Evolutionary conservation across 345 rosid species (phyloP).

Genomic region (Hypericum androsaemum): DNA sequence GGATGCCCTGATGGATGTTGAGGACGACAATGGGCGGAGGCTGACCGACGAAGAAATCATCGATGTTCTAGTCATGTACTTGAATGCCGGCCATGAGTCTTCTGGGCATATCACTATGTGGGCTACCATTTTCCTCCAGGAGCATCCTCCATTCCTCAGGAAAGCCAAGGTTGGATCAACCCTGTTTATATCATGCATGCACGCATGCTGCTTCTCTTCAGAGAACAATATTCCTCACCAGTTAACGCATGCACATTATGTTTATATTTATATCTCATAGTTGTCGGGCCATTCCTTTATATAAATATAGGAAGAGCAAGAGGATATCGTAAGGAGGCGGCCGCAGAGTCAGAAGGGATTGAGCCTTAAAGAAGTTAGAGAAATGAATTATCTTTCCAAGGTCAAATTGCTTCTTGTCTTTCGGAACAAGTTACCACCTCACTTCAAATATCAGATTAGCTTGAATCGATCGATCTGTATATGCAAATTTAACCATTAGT

Average conservation of each 20-base stretch:
- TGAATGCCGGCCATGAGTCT: conserved; percentile 90
- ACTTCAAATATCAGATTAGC: too few species aligned
- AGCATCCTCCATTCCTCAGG: conserved; percentile 46
- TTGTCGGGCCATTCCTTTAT: neutral
- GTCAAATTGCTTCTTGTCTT: conserved; percentile 13
- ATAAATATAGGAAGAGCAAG: conserved; percentile 55
- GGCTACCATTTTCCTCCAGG: conserved; percentile 66
- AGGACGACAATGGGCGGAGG: conserved; percentile 62
- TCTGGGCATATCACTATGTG: conserved; percentile 84
- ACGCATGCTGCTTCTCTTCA: too few species aligned
- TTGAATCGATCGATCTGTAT: neutral
- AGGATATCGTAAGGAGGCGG: conserved; percentile 36
- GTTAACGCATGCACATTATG: neutral
- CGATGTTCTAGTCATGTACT: conserved; percentile 66
- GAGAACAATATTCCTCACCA: too few species aligned
- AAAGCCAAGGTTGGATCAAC: conserved; percentile 49
- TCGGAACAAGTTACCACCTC: too few species aligned
- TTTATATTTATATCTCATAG: neutral
- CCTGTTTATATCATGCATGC: too few species aligned
- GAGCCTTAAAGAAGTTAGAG: conserved; percentile 58
- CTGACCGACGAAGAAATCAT: conserved; percentile 63
- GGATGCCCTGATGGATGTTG: conserved; percentile 52
- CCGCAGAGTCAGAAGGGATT: conserved; percentile 34
- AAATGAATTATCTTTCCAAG: conserved; percentile 70
- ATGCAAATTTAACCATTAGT: neutral